phyloP scores from a whole-genome alignment of 495 filamentous ascomycete genomes.

The Aspergillus bertholletiae region DNA sequence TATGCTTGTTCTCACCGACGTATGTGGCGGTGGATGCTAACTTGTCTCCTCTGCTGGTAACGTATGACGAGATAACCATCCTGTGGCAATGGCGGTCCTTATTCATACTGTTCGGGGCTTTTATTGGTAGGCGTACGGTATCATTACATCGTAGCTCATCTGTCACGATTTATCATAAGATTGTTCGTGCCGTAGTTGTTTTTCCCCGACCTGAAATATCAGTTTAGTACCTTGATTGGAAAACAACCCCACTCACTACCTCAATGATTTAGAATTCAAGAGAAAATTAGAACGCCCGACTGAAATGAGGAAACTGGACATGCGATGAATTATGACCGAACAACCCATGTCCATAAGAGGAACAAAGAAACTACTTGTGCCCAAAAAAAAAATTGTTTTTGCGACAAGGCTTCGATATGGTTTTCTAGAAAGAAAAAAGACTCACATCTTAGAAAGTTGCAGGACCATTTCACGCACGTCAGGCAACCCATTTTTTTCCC shows the following conservation, averaged over 20 bases:
- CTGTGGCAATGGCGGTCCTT: not conserved
- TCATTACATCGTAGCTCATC: too few species aligned
- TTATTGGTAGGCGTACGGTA: too few species aligned
- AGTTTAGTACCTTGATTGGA: too few species aligned
- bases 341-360: not conserved
- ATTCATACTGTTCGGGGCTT: too few species aligned
- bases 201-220: too few species aligned
- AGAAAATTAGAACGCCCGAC: too few species aligned
- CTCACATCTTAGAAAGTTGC: not conserved
- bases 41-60: not conserved
- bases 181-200: too few species aligned
- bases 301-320: not conserved
- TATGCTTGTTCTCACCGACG: not conserved
- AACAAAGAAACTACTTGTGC: not conserved
- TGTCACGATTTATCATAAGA: too few species aligned
- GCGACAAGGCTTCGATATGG: slow-evolving; percentile 12
- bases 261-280: too few species aligned
- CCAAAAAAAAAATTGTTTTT: not conserved
- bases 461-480: not conserved
- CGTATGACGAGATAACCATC: not conserved
- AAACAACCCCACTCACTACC: too few species aligned
- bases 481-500: not conserved
- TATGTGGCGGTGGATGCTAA: not conserved
- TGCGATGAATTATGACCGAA: not conserved
- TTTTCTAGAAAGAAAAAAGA: slow-evolving; percentile 19